Percentiles rank a stretch among this genome's conserved stretches.
These are phyloP conservation scores for Leccinum uliginosum DNA, from an alignment of 768 basidiomycete species.

Conservation along the genomic window DNA sequence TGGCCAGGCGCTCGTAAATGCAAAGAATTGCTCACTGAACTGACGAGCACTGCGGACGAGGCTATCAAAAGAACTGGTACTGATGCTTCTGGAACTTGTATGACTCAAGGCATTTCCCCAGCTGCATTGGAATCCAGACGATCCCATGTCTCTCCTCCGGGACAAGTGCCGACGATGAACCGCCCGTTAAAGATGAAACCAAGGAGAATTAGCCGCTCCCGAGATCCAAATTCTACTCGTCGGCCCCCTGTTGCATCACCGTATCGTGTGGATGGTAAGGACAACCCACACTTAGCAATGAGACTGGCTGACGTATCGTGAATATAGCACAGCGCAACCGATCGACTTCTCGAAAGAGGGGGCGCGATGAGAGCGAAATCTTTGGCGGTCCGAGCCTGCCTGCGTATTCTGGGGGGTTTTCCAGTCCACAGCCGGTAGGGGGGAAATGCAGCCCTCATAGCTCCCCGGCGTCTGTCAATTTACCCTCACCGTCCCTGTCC, in stretches of 20 bases:
- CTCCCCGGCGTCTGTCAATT: conserved; percentile 68
- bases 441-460: conserved; percentile 61
- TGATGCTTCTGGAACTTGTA: conserved; percentile 20
- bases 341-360: conserved; percentile 72
- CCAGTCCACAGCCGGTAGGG: conserved; percentile 45
- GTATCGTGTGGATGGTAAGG: conserved; percentile 63
- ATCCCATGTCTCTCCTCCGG: conserved; percentile 45
- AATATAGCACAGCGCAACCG: conserved; percentile 59
- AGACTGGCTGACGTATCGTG: conserved; percentile 16
- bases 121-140: conserved; percentile 48
- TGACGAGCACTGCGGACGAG: conserved; percentile 64
- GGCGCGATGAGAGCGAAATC: conserved; percentile 59
- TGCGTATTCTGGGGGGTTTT: conserved; percentile 52
- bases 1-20: conserved; percentile 90
- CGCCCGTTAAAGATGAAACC: conserved; percentile 46
- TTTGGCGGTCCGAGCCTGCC: conserved; percentile 38
- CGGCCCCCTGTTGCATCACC: conserved; percentile 58
- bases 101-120: conserved; percentile 26
- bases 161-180: conserved; percentile 42
- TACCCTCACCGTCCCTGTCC: conserved; percentile 66
- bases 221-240: conserved; percentile 51
- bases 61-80: conserved; percentile 43
- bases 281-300: background rate
- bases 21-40: conserved; percentile 71
- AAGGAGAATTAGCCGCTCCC: conserved; percentile 54